Evolutionary conservation across 2,329 filamentous ascomycete genomes (phyloP).

Genomic region (Diaporthe sp.): DNA sequence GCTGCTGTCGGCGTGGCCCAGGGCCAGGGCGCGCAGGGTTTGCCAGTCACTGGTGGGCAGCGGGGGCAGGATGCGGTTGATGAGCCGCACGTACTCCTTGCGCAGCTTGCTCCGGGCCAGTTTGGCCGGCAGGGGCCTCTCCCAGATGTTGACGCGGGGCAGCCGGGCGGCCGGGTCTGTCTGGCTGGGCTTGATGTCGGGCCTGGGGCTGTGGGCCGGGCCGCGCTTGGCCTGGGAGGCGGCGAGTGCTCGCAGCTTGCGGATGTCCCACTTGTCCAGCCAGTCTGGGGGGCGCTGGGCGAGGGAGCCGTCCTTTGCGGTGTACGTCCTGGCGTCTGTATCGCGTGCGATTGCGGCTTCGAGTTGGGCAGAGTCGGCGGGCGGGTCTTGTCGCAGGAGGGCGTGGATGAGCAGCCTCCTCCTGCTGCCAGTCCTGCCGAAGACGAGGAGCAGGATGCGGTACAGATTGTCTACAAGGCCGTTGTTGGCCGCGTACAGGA

Average conservation of each 20-base stretch:
- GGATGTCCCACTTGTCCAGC: constrained; percentile 64
- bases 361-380: constrained; percentile 58
- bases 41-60: constrained; percentile 69
- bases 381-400: constrained; percentile 54
- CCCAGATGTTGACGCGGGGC: constrained; percentile 64
- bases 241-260: constrained; percentile 59
- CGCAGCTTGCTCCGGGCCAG: constrained; percentile 59
- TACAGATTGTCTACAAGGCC: constrained; percentile 64
- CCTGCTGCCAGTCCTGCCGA: constrained; percentile 67
- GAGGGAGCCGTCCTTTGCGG: constrained; percentile 22
- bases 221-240: constrained; percentile 54
- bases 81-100: constrained; percentile 62
- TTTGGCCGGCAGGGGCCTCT: constrained; percentile 57
- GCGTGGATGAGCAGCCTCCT: constrained; percentile 62
- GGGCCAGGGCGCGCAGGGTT: constrained; percentile 61
- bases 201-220: constrained; percentile 50
- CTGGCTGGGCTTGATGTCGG: constrained; percentile 47
- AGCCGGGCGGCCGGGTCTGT: constrained; percentile 54
- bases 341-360: constrained; percentile 44
- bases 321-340: constrained; percentile 16
- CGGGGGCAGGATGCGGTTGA: constrained; percentile 67
- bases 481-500: constrained; percentile 66
- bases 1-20: constrained; percentile 53
- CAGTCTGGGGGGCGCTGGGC: constrained; percentile 51
- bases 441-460: constrained; percentile 62